phyloP scores from a whole-genome alignment of 2,329 filamentous ascomycete genomes.

The Neoscytalidium dimidiatum region DNA sequence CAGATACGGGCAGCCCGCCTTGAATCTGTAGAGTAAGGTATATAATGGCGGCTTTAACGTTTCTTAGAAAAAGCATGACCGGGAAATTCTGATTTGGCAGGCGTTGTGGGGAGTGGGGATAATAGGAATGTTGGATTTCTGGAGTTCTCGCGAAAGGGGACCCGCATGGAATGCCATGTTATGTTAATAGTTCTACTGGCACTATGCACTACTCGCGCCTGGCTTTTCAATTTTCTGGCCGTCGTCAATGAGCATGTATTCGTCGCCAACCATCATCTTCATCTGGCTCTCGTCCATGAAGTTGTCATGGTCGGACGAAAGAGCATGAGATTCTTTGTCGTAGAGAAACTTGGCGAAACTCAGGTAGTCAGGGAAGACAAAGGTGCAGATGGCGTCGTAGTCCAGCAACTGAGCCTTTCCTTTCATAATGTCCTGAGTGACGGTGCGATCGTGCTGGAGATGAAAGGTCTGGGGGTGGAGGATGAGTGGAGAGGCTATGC shows the following conservation, averaged over 20 bases:
- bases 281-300: slow-evolving; percentile 44
- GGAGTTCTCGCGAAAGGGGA: neutral
- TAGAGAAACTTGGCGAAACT: slow-evolving; percentile 50
- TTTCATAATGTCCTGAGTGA: slow-evolving; percentile 49
- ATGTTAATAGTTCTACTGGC: neutral
- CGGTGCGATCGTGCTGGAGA: slow-evolving; percentile 45
- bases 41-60: no score
- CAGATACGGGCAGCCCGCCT: no score
- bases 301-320: slow-evolving; percentile 38
- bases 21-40: no score
- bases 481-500: slow-evolving; percentile 8
- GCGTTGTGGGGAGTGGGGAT: neutral
- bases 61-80: no score
- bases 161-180: neutral
- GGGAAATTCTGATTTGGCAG: neutral
- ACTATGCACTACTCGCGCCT: neutral
- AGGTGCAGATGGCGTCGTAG: slow-evolving; percentile 52
- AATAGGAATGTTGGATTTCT: neutral
- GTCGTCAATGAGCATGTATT: slow-evolving; percentile 43
- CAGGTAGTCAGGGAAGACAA: slow-evolving; percentile 49
- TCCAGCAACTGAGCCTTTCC: slow-evolving; percentile 46
- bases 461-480: slow-evolving; percentile 43
- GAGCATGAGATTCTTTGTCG: slow-evolving; percentile 46
- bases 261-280: slow-evolving; percentile 51
- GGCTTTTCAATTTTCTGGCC: slow-evolving; percentile 31